Percentiles rank a stretch among this genome's conserved stretches.
Conservation (phyloP, 1,284 basidiomycete genomes). For the Tilletia indica region DNA sequence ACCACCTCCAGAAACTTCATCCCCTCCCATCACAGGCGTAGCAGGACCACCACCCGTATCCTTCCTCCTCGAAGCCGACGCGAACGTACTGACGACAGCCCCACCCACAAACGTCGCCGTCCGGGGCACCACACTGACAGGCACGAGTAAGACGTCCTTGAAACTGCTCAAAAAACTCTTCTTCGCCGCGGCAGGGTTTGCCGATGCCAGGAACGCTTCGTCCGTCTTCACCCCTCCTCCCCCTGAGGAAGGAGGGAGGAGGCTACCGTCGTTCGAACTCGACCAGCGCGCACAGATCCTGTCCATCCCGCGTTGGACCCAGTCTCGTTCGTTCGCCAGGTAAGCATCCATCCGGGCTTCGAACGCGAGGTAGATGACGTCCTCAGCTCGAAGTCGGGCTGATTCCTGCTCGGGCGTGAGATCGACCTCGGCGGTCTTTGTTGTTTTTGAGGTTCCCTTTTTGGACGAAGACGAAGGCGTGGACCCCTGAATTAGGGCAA, state of each 20-base stretch:
- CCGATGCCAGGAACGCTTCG: constrained; percentile 70
- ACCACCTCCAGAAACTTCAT: too few species aligned
- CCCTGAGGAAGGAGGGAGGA: constrained; percentile 21
- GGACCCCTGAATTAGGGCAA: constrained; percentile 57
- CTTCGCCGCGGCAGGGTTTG: constrained; percentile 88
- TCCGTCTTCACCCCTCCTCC: constrained; percentile 40
- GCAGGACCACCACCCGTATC: neutral
- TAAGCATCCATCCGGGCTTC: constrained; percentile 95
- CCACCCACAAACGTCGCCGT: constrained; percentile 66
- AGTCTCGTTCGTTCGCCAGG: constrained; percentile 85
- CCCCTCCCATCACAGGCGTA: neutral
- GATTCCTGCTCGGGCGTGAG: constrained; percentile 32
- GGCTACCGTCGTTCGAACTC: constrained; percentile 25
- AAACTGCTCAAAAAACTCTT: constrained; percentile 88
- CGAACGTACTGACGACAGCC: constrained; percentile 34
- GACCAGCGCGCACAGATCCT: constrained; percentile 78
- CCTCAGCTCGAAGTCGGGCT: constrained; percentile 66
- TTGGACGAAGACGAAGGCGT: constrained; percentile 21
- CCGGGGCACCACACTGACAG: constrained; percentile 91
- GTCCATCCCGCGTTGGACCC: constrained; percentile 72
- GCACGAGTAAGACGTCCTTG: constrained; percentile 80
- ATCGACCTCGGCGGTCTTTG: neutral
- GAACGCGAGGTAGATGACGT: constrained; percentile 83
- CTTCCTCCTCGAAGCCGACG: neutral
- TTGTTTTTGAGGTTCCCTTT: constrained; percentile 11